Percentiles rank a stretch among this genome's conserved stretches.
These are phyloP conservation scores for Erysimum cheiri DNA, from an alignment of 441 rosid species.

Conservation along the genomic window DNA sequence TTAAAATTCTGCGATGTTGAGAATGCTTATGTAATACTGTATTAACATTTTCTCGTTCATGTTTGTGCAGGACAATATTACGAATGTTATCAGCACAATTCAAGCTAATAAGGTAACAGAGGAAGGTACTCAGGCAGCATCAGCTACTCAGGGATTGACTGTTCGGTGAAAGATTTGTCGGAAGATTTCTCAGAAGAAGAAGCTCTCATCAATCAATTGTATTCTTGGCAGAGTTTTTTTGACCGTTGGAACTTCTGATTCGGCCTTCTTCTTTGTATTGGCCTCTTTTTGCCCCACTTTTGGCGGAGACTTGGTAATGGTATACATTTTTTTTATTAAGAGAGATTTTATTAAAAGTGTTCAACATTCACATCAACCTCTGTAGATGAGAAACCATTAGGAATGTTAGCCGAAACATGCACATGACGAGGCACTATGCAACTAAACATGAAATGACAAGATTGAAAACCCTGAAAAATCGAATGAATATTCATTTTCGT, in stretches of 20 bases:
- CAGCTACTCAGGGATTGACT: conserved; percentile 53
- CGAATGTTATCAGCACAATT: conserved; percentile 73
- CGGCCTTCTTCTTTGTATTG: neutral
- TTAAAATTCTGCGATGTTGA: neutral
- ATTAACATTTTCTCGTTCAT: neutral
- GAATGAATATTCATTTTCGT: no score
- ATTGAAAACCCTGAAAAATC: no score
- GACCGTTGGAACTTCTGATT: conserved; percentile 14
- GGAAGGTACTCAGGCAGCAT: conserved; percentile 70
- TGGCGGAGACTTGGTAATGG: conserved; percentile 20
- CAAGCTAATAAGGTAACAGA: conserved; percentile 84
- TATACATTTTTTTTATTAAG: neutral
- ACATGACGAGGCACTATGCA: no score
- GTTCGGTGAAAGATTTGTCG: conserved; percentile 49
- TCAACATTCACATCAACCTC: no score
- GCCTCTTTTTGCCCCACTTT: neutral
- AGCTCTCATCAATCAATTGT: neutral
- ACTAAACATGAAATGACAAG: no score
- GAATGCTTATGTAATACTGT: neutral
- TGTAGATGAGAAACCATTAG: no score
- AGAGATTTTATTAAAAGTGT: no score
- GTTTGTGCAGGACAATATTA: conserved; percentile 66
- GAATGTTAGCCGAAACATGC: no score
- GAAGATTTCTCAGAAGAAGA: conserved; percentile 5
- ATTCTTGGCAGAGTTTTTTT: conserved; percentile 15